Evolutionary conservation across 192 early-diverging fungal genomes (phyloP), one percentile per base, ranked within the genome.

Genomic region (Lobosporangium transversale): DNA sequence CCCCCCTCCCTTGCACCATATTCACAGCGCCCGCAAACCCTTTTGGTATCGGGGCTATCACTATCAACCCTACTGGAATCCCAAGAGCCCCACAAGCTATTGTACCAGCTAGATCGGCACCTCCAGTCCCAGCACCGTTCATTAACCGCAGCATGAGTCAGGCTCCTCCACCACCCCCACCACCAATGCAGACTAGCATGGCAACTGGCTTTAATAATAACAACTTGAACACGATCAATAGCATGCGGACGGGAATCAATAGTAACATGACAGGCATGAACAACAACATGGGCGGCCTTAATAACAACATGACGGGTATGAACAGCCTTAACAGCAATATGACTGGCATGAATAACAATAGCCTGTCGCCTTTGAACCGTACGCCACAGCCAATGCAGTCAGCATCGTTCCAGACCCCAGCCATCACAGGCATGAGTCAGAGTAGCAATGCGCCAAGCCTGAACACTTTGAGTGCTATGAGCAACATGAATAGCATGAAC

Each of bases 101-200:
- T 6, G 51, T 76, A 31, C 53, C 64, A n/a, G 58, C 73, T 33
- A 45, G 73, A 35, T 66, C 64, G 20, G 73, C 73, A 42, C 73
- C 73, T 36, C 53, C 73, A 8, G 73, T 76, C 21, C 73, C 73
- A 36, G 52, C 73, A 8, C 73, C 73, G 0, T 76, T 76, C n/a
- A 58, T 76, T 32, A 75, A 75, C 59, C 71, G 71, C 23, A 44
- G 30, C 45, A 54, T 75, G 62, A 61, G 73, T 27, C 62, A 76
- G 21, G 73, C 43, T 24, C 73, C 73, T 35, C 73, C 73, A 21
- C 73, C 73, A 20, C 73, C 73, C 1, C 73, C 73, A 11, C 69
- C 68, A 33, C 71, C 65, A 1, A 76, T 76, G 73, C 73, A 76
- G 53, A 67, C 44, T 24, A 62, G 63, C 59, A 76, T 76, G 73